Base-by-base conservation (phyloP, 1,284 basidiomycete species). In the Moesziomyces aphidis region DNA sequence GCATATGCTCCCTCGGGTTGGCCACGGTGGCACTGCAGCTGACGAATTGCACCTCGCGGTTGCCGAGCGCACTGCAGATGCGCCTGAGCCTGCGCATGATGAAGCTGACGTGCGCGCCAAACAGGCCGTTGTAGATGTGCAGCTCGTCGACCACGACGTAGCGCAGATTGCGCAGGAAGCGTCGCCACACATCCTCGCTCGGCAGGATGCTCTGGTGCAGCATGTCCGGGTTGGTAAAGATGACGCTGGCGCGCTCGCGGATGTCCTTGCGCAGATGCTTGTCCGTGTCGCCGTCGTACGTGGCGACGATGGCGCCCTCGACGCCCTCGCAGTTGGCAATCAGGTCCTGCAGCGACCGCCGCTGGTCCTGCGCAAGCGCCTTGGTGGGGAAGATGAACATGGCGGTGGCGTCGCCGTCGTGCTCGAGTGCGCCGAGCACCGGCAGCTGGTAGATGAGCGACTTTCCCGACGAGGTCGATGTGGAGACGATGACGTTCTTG, bases 361-460 rank as follows among this genome's bases (percentile, higher is more conserved):
- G 89, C 84, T 96, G 94, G 82, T 96, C 94, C 85, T 96, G 94
- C 1, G 94, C 94, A 31, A 96, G 87, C 10, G 94, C 94, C 91
- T 96, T 96, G 1, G 94, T 96, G 1, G 94, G 94, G 78, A 95
- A 96, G 50, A 96, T 89, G 80, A 94, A 93, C 53, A 96, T 88
- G 1, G 93, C 93, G 0, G 91, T 95, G 3, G 91, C 83, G 17
- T 85, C 79, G 4, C 83, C 82, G 80, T 93, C 88, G 22, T 88
- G 86, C 83, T 93, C 90, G 50, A 96, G 86, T 61, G 89, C 89
- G 48, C 86, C 88, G 50, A 95, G 85, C 10, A 93, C 85, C 1
- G 94, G 94, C 15, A 94, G 61, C 55, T 84, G 86, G 58, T 87
- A 96, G 54, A 96, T 94, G 22, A 96, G 87, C 82, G 93, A 95